Evolutionary conservation across 1,284 basidiomycete genomes (phyloP).

Genomic region (Hemileia vastatrix): DNA sequence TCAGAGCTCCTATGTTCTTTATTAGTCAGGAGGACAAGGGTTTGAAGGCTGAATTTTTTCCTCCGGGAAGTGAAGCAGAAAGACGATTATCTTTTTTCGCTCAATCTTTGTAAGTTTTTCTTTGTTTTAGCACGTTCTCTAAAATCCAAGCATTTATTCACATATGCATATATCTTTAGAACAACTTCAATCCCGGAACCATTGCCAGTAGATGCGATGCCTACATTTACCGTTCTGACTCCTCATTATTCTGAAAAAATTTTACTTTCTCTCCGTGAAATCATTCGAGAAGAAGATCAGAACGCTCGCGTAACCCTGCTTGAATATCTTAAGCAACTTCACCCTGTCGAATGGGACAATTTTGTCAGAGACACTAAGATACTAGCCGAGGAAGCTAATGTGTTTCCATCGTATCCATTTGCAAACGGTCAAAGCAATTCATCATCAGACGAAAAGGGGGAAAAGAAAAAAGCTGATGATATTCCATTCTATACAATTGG

Average conservation of each 20-base stretch:
- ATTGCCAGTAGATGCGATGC: slow-evolving; percentile 88
- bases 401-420: slow-evolving; percentile 58
- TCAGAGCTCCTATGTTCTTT: slow-evolving; percentile 89
- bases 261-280: slow-evolving; percentile 80
- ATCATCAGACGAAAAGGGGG: slow-evolving; percentile 64
- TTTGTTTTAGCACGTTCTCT: too few species aligned
- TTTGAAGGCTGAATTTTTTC: slow-evolving; percentile 84
- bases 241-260: slow-evolving; percentile 97
- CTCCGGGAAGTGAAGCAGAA: slow-evolving; percentile 78
- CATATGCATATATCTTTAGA: not conserved
- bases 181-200: slow-evolving; percentile 81
- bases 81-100: slow-evolving; percentile 93
- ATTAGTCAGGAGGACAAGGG: slow-evolving; percentile 76
- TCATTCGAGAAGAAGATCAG: slow-evolving; percentile 92
- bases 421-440: slow-evolving; percentile 27
- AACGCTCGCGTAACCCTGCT: slow-evolving; percentile 86
- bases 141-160: slow-evolving; percentile 67
- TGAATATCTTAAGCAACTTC: slow-evolving; percentile 95
- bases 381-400: slow-evolving; percentile 84
- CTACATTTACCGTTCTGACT: slow-evolving; percentile 88
- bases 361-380: slow-evolving; percentile 99
- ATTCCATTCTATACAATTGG: slow-evolving; percentile 98
- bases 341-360: slow-evolving; percentile 98
- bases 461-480: slow-evolving; percentile 72
- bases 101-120: slow-evolving; percentile 57